Evolutionary conservation across 352 stramenopile species (phyloP), one percentile per base, ranked within the genome.

Genomic region (Globisporangium paroecandrum): DNA sequence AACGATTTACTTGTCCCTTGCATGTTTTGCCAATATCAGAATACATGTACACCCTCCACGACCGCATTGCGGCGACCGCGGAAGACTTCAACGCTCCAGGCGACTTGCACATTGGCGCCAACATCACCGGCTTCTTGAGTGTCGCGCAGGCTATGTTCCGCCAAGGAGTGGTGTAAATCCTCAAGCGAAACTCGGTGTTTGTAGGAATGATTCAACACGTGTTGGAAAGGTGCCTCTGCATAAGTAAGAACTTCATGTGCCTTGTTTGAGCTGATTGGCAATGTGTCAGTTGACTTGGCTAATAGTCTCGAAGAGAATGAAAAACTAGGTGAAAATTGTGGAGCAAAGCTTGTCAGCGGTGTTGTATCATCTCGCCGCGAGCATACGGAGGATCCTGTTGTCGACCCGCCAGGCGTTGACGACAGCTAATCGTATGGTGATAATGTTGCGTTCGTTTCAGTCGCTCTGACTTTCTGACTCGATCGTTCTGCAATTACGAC

Each of bases 61-160:
- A 91, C 60, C 78, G 79, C 46, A 85, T 95, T 61, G 81, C 84
- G 20, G 78, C 75, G 46, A 90, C 77, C 13, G 85, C 85, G 12
- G 77, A 80, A 54, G 87, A 95, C 27, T 95, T 95, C 69, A 95
- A 94, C 70, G 78, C 74, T 27, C 68, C 75, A 1, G 87, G 88
- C 27, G 83, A 96, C 68, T 82, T 94, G 51, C 84, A 95, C 77
- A 77, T 82, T n/a, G 97, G 97, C 60, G 86, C 93, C 29, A 99
- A 98, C 79, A 99, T 99, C 81, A 87, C 89, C 46, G 97, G 95
- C 76, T 99, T 99, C 75, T 89, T 99, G 67, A 93, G 93, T 57
- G 96, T 99, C 47, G 97, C 96, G 9, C 92, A 98, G 72, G 93
- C 93, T 70, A 99, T 99, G 96, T 93, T 99, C 74, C 80, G 85